Percentiles rank a stretch among this genome's conserved stretches.
Conservation (phyloP, 2,329 filamentous ascomycete species). For the Monilinia fructicola region DNA sequence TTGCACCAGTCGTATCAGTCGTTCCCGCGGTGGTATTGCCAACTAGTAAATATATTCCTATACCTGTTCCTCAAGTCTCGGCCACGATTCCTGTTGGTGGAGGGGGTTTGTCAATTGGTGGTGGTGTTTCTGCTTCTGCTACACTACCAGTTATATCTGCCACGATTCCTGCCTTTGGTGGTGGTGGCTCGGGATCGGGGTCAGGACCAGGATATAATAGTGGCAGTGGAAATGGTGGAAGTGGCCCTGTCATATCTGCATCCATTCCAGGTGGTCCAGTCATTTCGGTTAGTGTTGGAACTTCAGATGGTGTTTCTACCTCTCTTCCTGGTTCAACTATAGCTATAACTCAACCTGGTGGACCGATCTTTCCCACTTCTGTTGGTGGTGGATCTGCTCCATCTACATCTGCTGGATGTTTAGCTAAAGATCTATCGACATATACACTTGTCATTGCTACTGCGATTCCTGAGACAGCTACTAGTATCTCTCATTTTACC, state of each 20-base stretch:
- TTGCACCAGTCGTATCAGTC: background rate
- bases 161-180: background rate
- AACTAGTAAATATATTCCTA: background rate
- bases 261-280: background rate
- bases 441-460: conserved; percentile 13
- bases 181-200: conserved; percentile 1
- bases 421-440: background rate
- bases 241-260: background rate
- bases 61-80: background rate
- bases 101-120: background rate
- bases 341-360: conserved; percentile 3
- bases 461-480: background rate
- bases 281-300: conserved; percentile 9
- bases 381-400: background rate
- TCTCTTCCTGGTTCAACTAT: conserved; percentile 4
- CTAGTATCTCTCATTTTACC: background rate
- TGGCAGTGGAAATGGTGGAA: background rate
- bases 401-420: background rate
- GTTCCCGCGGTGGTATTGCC: background rate
- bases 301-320: conserved; percentile 11
- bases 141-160: background rate
- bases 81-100: background rate
- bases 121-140: conserved; percentile 9
- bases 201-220: background rate
- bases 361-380: background rate